Evolutionary conservation across 139 green algal genomes (phyloP).

Genomic region (Trebouxia sp.): DNA sequence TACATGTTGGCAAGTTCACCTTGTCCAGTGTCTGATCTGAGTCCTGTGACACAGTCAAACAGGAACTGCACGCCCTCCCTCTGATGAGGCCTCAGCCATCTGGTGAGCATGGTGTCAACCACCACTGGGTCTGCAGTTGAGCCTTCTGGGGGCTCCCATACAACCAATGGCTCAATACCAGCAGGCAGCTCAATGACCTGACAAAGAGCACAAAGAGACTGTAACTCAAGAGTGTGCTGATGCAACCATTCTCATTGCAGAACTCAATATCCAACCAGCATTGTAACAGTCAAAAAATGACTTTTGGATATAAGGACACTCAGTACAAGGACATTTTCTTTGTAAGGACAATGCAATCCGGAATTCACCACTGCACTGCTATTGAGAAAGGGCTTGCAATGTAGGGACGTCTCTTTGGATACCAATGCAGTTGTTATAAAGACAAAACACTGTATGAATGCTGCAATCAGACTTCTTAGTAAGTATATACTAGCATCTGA

Average conservation of each 20-base stretch:
- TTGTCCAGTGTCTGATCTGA: conserved; percentile 57
- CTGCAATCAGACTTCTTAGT: too few relatives aligned
- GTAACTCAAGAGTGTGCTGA: neutral
- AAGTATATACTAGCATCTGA: neutral
- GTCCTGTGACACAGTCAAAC: conserved; percentile 97
- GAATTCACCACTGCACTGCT: neutral
- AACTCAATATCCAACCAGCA: neutral
- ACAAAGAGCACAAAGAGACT: neutral
- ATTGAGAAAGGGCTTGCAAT: too few relatives aligned
- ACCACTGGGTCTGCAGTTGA: conserved; percentile 38
- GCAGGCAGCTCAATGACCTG: conserved; percentile 10
- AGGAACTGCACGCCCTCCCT: conserved; percentile 98
- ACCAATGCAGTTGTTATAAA: too few relatives aligned
- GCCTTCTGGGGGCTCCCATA: conserved; percentile 68
- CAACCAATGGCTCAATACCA: conserved; percentile 68
- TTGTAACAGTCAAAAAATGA: neutral
- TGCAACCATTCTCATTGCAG: neutral
- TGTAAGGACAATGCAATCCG: neutral
- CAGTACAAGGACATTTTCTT: too few relatives aligned
- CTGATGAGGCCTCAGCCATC: conserved; percentile 91
- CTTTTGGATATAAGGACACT: too few relatives aligned
- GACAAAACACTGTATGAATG: too few relatives aligned
- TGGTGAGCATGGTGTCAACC: conserved; percentile 88
- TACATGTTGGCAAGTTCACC: conserved; percentile 24
- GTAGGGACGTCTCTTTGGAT: too few relatives aligned